Conservation (phyloP, 202 grass and related monocot genomes). For the Alloteropsis angusta region DNA sequence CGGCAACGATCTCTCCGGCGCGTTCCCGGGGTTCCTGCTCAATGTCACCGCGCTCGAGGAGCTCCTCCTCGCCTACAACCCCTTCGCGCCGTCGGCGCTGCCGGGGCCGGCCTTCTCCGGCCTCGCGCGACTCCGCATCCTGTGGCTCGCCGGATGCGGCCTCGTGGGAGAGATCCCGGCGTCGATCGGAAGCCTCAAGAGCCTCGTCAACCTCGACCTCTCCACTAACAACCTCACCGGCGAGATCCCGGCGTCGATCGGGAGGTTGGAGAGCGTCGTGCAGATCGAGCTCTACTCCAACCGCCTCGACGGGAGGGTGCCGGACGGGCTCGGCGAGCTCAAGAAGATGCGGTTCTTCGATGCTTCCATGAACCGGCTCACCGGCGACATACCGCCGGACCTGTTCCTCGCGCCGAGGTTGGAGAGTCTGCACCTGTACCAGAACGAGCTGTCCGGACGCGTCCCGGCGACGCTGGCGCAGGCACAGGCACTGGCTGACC, state of each 20-base stretch:
- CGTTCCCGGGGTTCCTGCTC: constrained; percentile 37
- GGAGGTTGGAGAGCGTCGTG: not conserved
- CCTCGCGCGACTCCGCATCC: not conserved
- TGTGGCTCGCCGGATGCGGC: constrained; percentile 48
- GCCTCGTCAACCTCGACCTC: constrained; percentile 52
- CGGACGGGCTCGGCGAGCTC: constrained; percentile 41
- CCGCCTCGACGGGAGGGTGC: constrained; percentile 27
- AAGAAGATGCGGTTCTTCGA: constrained; percentile 39
- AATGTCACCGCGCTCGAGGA: constrained; percentile 36
- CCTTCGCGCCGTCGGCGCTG: constrained; percentile 37
- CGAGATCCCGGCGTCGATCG: constrained; percentile 27
- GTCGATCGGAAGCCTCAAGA: constrained; percentile 15
- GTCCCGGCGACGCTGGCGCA: constrained; percentile 31
- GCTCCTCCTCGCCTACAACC: constrained; percentile 70
- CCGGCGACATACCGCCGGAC: constrained; percentile 45
- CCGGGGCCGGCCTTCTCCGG: not conserved
- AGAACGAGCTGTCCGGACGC: constrained; percentile 41
- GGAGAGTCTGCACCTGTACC: constrained; percentile 55
- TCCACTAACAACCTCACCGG: constrained; percentile 62
- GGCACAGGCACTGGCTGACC: constrained; percentile 24
- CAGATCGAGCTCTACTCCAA: constrained; percentile 81
- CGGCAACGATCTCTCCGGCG: constrained; percentile 42
- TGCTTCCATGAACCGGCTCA: constrained; percentile 48
- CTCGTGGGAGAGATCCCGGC: constrained; percentile 38
- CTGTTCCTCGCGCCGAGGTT: constrained; percentile 48